Conservation (phyloP, 768 basidiomycete genomes). For the Lentinula raphanica region DNA sequence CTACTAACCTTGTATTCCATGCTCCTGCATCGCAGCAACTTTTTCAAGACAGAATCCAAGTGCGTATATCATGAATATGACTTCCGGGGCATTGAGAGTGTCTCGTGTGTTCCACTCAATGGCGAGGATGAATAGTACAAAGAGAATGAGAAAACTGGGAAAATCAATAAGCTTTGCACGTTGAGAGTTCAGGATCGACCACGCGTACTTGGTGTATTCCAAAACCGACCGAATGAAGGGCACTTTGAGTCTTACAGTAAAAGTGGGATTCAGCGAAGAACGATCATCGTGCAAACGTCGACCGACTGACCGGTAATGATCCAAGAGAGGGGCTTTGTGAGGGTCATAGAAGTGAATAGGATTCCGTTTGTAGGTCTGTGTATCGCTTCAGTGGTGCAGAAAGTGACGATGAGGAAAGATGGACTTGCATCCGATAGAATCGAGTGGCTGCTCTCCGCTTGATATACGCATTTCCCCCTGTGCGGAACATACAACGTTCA, state of each 20-base stretch:
- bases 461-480: constrained; percentile 85
- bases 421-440: constrained; percentile 79
- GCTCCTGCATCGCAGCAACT: constrained; percentile 92
- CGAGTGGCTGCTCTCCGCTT: constrained; percentile 80
- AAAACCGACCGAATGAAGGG: constrained; percentile 87
- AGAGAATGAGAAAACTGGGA: constrained; percentile 70
- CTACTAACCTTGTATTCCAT: constrained; percentile 84
- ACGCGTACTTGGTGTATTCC: constrained; percentile 78
- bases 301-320: constrained; percentile 78
- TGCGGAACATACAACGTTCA: constrained; percentile 6
- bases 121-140: constrained; percentile 72
- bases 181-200: neutral
- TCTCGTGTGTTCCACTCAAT: constrained; percentile 68
- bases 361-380: constrained; percentile 85
- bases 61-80: constrained; percentile 72
- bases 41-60: constrained; percentile 89
- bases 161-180: neutral
- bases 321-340: constrained; percentile 86
- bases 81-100: constrained; percentile 60
- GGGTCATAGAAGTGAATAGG: constrained; percentile 95
- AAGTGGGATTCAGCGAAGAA: constrained; percentile 1
- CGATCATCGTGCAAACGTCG: neutral
- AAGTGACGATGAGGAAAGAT: neutral
- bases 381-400: neutral
- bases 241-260: constrained; percentile 68